These are phyloP conservation scores for Setaria viridis DNA, from an alignment of 202 grass and related monocot genomes.

Conservation along the genomic window DNA sequence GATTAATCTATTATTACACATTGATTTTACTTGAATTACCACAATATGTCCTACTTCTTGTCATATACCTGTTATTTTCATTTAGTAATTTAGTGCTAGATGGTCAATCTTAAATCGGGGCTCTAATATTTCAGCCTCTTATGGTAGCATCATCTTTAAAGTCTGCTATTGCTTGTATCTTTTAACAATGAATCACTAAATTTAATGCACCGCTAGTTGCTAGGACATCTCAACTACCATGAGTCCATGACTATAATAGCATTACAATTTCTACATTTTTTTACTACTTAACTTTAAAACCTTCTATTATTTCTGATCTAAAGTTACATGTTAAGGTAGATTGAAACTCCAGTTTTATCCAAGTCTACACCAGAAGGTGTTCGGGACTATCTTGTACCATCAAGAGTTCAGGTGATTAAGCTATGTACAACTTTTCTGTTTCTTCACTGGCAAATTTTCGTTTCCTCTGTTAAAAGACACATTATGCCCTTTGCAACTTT, in stretches of 20 bases:
- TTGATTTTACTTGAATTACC: slow-evolving; percentile 11
- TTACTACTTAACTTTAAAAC: background rate
- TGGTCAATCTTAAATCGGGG: background rate
- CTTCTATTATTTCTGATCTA: slow-evolving; percentile 39
- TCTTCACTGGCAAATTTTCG: background rate
- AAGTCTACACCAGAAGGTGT: slow-evolving; percentile 97
- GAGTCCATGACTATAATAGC: background rate
- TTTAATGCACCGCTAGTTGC: background rate
- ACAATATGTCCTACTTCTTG: background rate
- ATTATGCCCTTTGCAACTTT: background rate
- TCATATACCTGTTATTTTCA: slow-evolving; percentile 19
- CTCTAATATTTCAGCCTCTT: slow-evolving; percentile 18
- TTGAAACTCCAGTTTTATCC: slow-evolving; percentile 99
- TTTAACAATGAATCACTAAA: background rate
- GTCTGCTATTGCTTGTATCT: background rate
- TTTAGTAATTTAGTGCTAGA: slow-evolving; percentile 11
- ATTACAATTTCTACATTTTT: slow-evolving; percentile 25
- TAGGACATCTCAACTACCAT: too few species aligned
- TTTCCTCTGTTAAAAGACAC: background rate
- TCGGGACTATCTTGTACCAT: slow-evolving; percentile 97
- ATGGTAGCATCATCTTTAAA: too few species aligned
- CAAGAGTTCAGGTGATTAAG: slow-evolving; percentile 88
- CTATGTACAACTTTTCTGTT: slow-evolving; percentile 6
- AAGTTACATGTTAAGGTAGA: slow-evolving; percentile 89
- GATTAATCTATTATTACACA: slow-evolving; percentile 26